Percentiles rank a stretch among this genome's conserved stretches.
Conservation (phyloP, 768 basidiomycete genomes). For the Russula abietina region DNA sequence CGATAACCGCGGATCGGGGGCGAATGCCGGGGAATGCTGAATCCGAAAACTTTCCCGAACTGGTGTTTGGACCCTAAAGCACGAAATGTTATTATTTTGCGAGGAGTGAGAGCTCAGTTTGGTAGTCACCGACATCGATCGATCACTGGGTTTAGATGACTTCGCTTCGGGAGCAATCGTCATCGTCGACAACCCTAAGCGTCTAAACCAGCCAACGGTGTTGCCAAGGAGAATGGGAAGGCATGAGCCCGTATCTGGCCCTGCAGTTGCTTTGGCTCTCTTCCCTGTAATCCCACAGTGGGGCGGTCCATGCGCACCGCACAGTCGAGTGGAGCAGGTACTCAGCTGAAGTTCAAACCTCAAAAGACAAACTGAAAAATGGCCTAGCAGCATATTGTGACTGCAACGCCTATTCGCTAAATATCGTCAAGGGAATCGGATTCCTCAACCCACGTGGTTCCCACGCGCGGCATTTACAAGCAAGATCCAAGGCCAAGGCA, state of each 20-base stretch:
- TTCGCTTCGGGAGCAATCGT: conserved; percentile 1
- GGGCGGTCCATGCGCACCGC: neutral
- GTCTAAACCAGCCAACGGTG: conserved; percentile 5
- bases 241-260: conserved; percentile 3
- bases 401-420: neutral
- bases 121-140: conserved; percentile 8
- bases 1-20: conserved; percentile 11
- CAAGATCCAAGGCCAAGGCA: no score
- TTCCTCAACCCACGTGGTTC: neutral
- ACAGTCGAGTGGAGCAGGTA: neutral
- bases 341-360: neutral
- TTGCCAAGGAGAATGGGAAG: conserved; percentile 6
- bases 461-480: neutral
- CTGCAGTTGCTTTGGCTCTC: neutral
- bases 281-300: neutral
- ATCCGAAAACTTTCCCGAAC: neutral
- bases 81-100: neutral
- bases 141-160: conserved; percentile 1
- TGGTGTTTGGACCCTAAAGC: neutral
- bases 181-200: neutral
- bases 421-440: conserved; percentile 3
- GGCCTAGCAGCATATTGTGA: neutral
- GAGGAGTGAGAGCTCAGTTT: neutral
- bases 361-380: neutral
- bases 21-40: neutral